Conservation (phyloP, 2,329 filamentous ascomycete species). For the Fonsecaea monophora region DNA sequence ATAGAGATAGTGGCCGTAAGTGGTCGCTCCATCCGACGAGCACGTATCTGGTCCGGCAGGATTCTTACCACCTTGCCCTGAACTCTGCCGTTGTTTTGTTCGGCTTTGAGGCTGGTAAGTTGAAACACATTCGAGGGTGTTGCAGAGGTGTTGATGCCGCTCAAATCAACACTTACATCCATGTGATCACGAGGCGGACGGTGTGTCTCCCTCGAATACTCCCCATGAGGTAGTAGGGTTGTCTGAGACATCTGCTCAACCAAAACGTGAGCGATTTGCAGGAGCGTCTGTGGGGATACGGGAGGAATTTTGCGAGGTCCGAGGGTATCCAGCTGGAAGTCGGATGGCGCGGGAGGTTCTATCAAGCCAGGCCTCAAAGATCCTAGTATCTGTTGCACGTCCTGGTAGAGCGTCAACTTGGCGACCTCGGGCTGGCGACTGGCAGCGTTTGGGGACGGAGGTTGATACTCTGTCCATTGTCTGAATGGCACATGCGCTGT, state of each 20-base stretch:
- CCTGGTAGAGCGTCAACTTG: conserved; percentile 18
- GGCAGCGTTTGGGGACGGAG: conserved; percentile 13
- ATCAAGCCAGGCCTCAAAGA: conserved; percentile 21
- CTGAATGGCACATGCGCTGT: conserved; percentile 6
- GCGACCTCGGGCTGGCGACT: conserved; percentile 20
- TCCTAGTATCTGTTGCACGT: conserved; percentile 26
- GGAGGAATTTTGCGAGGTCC: not conserved
- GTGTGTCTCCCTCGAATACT: not conserved
- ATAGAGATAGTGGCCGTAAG: conserved; percentile 64
- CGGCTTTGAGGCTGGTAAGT: conserved; percentile 33
- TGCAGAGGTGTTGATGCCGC: conserved; percentile 40
- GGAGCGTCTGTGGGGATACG: conserved; percentile 10
- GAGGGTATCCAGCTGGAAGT: conserved; percentile 2
- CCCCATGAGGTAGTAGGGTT: conserved; percentile 42
- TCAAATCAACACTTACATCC: conserved; percentile 49
- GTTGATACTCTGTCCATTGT: conserved; percentile 33
- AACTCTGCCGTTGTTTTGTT: conserved; percentile 42
- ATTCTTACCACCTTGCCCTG: conserved; percentile 48
- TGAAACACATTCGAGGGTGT: conserved; percentile 25
- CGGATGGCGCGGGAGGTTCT: conserved; percentile 18
- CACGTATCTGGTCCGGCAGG: conserved; percentile 60
- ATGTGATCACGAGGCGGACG: conserved; percentile 48
- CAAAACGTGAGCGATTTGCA: conserved; percentile 34
- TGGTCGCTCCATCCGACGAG: conserved; percentile 60
- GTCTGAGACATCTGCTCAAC: conserved; percentile 50